Evolutionary conservation across 148 eudicot species (phyloP).

Genomic region (Polygonum maritimum): DNA sequence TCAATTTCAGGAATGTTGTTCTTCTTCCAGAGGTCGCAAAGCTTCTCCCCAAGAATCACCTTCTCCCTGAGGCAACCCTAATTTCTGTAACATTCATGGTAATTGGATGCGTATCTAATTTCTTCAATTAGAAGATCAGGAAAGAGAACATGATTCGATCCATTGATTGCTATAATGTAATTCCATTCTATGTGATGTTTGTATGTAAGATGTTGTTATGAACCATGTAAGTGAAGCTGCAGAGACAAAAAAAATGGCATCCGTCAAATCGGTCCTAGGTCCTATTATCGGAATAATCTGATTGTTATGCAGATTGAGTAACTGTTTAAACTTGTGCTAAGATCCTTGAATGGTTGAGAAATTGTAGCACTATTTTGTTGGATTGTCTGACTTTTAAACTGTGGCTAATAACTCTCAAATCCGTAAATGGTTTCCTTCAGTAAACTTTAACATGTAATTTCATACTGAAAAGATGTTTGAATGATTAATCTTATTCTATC

Average conservation of each 20-base stretch:
- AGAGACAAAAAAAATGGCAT: too few species aligned
- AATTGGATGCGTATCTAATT: not conserved
- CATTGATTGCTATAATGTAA: too few species aligned
- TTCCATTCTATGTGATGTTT: too few species aligned
- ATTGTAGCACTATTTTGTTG: not conserved
- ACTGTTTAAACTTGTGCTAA: not conserved
- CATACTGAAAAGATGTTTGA: too few species aligned
- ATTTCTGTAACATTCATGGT: not conserved
- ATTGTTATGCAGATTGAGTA: too few species aligned
- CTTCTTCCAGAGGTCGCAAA: slow-evolving; percentile 59
- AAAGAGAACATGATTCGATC: not conserved
- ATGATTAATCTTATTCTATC: too few species aligned
- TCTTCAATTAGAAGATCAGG: not conserved
- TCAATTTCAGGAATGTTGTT: slow-evolving; percentile 40
- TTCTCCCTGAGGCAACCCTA: slow-evolving; percentile 35
- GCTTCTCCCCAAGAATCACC: slow-evolving; percentile 53
- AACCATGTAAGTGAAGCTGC: too few species aligned
- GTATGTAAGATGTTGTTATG: too few species aligned
- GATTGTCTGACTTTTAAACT: not conserved
- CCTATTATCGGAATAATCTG: too few species aligned
- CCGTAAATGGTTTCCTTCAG: not conserved
- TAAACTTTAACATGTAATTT: too few species aligned
- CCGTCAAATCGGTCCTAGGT: too few species aligned
- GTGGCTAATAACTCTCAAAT: not conserved
- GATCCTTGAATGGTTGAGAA: not conserved